Evolutionary conservation across 345 rosid genomes (phyloP).

Genomic region (Reutealis trisperma): DNA sequence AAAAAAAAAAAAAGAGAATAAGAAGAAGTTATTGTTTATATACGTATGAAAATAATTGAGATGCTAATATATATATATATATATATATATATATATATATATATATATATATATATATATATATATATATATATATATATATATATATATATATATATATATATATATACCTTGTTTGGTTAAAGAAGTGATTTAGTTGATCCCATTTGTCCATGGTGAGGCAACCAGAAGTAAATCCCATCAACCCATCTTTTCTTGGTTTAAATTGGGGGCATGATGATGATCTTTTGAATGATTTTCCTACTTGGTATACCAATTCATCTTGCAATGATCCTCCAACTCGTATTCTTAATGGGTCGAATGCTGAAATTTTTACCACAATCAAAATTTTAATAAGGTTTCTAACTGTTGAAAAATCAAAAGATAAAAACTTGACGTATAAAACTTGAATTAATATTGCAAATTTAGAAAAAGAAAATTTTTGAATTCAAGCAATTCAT

Average conservation of each 20-base stretch:
- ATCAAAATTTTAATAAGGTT: neutral
- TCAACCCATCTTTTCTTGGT: conserved; percentile 22
- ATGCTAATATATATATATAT: no score
- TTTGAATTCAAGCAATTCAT: neutral
- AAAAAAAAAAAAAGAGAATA: neutral
- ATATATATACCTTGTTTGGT: conserved; percentile 42
- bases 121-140: no score
- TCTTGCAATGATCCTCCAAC: conserved; percentile 60
- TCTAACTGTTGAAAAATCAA: neutral
- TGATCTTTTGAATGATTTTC: conserved; percentile 22
- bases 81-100: no score
- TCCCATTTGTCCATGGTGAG: conserved; percentile 59
- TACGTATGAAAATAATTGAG: no score
- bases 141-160: no score
- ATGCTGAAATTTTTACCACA: conserved; percentile 35
- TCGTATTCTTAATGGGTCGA: conserved; percentile 48
- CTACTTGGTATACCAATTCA: conserved; percentile 46
- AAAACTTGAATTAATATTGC: neutral
- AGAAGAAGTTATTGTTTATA: no score
- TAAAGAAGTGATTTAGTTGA: conserved; percentile 41
- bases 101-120: no score
- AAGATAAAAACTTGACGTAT: no score
- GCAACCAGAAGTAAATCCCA: conserved; percentile 58
- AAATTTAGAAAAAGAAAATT: neutral
- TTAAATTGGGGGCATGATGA: conserved; percentile 33